Conservation (phyloP, 1,284 basidiomycete species). For the Rhodotorula sp. region DNA sequence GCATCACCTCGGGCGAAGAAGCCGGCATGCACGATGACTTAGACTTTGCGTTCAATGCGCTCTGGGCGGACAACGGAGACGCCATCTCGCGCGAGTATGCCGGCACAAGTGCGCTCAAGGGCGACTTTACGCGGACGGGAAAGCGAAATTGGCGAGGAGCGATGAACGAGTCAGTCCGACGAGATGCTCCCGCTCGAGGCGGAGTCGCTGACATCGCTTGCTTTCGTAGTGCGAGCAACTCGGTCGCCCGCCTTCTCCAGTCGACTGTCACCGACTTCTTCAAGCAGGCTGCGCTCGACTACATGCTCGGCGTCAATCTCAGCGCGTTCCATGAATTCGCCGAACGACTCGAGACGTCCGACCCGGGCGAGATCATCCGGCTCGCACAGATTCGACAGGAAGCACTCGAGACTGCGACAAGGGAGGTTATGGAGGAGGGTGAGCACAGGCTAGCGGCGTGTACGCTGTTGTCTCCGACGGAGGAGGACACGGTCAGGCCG, state of each 20-base stretch:
- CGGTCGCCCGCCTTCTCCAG: constrained; percentile 63
- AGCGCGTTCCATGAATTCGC: constrained; percentile 88
- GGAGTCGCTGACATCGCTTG: not conserved
- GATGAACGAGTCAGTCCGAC: constrained; percentile 63
- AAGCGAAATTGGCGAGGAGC: constrained; percentile 87
- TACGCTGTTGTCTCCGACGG: constrained; percentile 82
- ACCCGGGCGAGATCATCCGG: constrained; percentile 82
- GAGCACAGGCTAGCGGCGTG: constrained; percentile 80
- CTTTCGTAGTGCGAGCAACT: constrained; percentile 16
- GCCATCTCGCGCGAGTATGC: constrained; percentile 68
- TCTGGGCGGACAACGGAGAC: constrained; percentile 96
- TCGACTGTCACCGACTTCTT: constrained; percentile 75
- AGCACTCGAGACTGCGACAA: constrained; percentile 81
- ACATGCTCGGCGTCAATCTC: constrained; percentile 80
- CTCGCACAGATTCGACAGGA: constrained; percentile 82
- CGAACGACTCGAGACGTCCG: constrained; percentile 76
- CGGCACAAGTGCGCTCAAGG: constrained; percentile 90
- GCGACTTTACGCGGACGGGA: constrained; percentile 95
- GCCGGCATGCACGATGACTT: constrained; percentile 57
- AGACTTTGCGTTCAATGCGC: constrained; percentile 82
- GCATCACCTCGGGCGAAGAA: constrained; percentile 59
- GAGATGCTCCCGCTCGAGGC: too few species aligned
- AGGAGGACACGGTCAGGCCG: constrained; percentile 62
- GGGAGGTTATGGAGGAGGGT: constrained; percentile 73
- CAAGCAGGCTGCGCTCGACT: constrained; percentile 70